Evolutionary conservation across 768 basidiomycete genomes (phyloP), one percentile per base, ranked within the genome.

Genomic region (Nidularia pulvinata): DNA sequence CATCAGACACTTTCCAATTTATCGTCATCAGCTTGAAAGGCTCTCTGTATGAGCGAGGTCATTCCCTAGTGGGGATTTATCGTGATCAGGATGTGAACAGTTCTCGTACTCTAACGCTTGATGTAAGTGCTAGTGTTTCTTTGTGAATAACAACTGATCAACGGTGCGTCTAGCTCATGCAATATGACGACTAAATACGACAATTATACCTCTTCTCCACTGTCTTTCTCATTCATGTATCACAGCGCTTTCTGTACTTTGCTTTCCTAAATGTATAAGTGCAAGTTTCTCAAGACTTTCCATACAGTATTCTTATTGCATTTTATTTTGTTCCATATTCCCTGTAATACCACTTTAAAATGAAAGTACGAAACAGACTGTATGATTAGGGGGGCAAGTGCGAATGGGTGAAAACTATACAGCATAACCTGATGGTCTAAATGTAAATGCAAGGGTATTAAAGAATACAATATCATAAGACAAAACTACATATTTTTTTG

Each of bases 11-110:
- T 1, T 96, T 98, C 80, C 95, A 98, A 68, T 98, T 98, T 68
- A 85, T 99, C 54, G 95, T 98, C 52, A 99, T 99, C 76, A 95
- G 93, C 66, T 77, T 98, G 67, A 98, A 98, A 69, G 90, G 89
- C 43, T 93, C 94, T 0, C 70, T 98, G 56, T 96, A 95, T 61
- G 95, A 96, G 66, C 84, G 87, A 14, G 91, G 94, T 7, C 82
- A 93, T 57, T 93, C 93, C 1, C 77, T 98, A 44, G 94, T 98
- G 25, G 95, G 95, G 4, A 93, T 97, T 36, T 95, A 94, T 69
- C 84, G 95, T 14, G 94, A 97, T 61, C 95, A 98, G 63, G 93
- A 93, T 9, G 82, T 93, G 55, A 96, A 96, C 61, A 95, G 93
- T 61, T 97, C 95, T 4, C 80, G 88, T 51, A 93, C 93, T 22